A percentile compares a stretch with the other conserved stretches of the same genome.
Conservation (phyloP, 164 flowering plant species). For the Dillenia turbinata region DNA sequence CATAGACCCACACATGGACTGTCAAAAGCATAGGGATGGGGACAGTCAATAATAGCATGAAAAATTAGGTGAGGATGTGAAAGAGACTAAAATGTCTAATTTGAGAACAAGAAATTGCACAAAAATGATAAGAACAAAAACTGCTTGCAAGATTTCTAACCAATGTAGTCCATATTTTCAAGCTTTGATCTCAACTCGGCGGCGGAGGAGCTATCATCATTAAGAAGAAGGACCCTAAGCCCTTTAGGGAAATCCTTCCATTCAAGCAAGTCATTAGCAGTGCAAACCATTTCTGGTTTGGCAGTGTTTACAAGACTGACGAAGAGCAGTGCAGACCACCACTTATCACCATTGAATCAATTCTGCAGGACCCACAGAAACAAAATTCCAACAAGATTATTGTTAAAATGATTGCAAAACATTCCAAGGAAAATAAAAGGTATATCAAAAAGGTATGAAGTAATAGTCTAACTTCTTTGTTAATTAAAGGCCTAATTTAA, state of each 20-base stretch:
- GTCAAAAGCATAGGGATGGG: background rate
- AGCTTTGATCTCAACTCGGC: conserved; percentile 66
- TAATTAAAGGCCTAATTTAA: too few species aligned
- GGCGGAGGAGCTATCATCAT: conserved; percentile 49
- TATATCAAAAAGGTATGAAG: too few species aligned
- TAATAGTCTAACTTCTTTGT: too few species aligned
- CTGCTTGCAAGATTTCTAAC: conserved; percentile 31
- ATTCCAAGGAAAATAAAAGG: too few species aligned
- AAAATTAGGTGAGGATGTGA: background rate
- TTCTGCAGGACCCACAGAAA: conserved; percentile 12
- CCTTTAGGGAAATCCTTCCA: conserved; percentile 94
- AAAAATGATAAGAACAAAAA: conserved; percentile 4
- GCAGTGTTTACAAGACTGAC: conserved; percentile 51
- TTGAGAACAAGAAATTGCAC: conserved; percentile 3
- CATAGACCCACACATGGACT: conserved; percentile 3
- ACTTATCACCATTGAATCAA: conserved; percentile 15
- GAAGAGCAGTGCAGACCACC: conserved; percentile 8
- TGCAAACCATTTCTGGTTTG: conserved; percentile 82
- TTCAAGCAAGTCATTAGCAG: conserved; percentile 62
- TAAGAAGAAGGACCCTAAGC: conserved; percentile 73
- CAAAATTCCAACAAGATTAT: too few species aligned
- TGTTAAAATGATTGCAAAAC: too few species aligned
- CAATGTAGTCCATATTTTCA: conserved; percentile 79
- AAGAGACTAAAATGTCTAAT: conserved; percentile 3
- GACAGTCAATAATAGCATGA: background rate